Evolutionary conservation across 2,329 filamentous ascomycete genomes (phyloP).

Genomic region (Celoporthe dispersa): DNA sequence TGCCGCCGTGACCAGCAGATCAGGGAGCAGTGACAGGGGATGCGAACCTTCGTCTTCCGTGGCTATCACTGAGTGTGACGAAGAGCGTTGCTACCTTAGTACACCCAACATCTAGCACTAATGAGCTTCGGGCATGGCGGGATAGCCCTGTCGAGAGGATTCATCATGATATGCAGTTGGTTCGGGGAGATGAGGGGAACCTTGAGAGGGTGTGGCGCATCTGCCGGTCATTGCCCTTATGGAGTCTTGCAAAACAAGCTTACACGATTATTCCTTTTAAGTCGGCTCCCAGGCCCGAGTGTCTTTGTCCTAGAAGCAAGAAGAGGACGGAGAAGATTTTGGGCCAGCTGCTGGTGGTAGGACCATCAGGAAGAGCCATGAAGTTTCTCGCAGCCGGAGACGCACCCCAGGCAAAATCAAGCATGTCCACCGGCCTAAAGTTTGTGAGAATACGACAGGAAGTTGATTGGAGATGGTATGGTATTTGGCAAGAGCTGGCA

Average conservation of each 20-base stretch:
- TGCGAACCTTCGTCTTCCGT: neutral
- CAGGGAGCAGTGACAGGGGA: neutral
- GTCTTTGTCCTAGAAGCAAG: neutral
- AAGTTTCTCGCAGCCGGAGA: no score
- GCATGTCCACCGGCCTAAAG: no score
- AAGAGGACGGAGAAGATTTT: neutral
- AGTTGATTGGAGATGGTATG: neutral
- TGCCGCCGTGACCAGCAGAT: neutral
- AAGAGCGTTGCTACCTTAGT: no score
- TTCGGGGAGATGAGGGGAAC: neutral
- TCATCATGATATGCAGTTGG: neutral
- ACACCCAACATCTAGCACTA: neutral
- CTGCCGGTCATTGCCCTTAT: neutral
- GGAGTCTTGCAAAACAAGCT: neutral
- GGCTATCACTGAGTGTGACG: neutral
- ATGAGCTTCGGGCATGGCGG: neutral
- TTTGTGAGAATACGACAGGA: neutral
- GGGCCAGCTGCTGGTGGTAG: no score
- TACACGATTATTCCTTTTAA: neutral
- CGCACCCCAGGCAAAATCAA: no score
- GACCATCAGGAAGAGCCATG: no score
- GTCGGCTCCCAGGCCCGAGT: neutral
- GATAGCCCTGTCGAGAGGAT: neutral
- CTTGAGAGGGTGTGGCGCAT: neutral
- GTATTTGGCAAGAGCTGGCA: neutral